Evolutionary conservation across 2,329 filamentous ascomycete species (phyloP), one percentile per base, ranked within the genome.

Genomic region (Phyllosticta capitalensis): DNA sequence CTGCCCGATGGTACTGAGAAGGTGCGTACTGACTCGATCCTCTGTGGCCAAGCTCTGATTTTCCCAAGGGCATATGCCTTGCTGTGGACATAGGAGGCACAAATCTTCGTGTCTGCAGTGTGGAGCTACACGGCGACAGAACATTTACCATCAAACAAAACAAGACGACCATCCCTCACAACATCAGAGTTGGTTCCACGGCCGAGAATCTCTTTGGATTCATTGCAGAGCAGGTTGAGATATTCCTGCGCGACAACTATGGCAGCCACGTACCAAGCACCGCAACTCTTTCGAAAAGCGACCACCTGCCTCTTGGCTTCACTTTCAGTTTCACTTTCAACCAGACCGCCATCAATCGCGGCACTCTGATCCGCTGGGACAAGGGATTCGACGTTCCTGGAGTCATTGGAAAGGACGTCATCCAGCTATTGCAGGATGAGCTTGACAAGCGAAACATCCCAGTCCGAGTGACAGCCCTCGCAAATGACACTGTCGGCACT

Each of bases 61-160:
- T 5, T n/a, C 3, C 10, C 75, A 89, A 85, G 9, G 92, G 92
- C 62, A 94, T 87, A 14, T 96, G 86, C 73, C 80, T 97, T 48
- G 91, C 92, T 59, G 81, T 97, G 50, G 92, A 97, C 71, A 95
- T 97, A 88, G 92, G 92, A 61, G 92, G 92, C 67, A 97, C 92
- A 69, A 97, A 97, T 74, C 78, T 96, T 63, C 88, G 92, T 72
- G 92, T 97, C 65, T 96, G 92, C 75, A 89, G 95, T 75, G 92
- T 97, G 69, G 90, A 86, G 61, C 77, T 97, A 69, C 90, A 90
- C 22, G 87, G 95, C 59, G 83, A 90, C 71, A 52, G 56, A 72
- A 67, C 65, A 45, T 64, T 62, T 21, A 59, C 63, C 17, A 95
- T 96, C 69, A 90, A 92, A 64, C 92, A 97, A 78, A 94, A 90